Evolutionary conservation across 495 filamentous ascomycete species (phyloP), one percentile per base, ranked within the genome.

Genomic region (Penicillium bialowiezense): DNA sequence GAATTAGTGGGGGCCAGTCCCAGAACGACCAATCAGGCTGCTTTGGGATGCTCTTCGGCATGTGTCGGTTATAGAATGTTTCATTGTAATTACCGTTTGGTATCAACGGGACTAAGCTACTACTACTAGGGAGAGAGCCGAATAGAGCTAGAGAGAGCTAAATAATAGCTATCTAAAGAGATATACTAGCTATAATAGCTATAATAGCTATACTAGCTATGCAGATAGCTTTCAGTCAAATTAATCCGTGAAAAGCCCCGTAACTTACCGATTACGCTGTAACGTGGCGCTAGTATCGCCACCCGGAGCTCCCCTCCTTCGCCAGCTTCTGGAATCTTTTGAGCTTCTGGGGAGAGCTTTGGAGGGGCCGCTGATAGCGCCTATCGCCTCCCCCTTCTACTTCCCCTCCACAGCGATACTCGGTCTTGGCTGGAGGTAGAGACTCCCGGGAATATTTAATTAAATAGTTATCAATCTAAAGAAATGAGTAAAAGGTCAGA

Each of bases 291-390:
- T 49, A 51, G 37, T 29, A 26, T 64, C 26, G 58, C 58, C 60
- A 61, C 60, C 53, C 53, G 60, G 51, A 60, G 56, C 56, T 60
- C 54, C 51, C 57, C 60, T 63, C 60, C 60, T 60, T 50, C 45
- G 29, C 37, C 26, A 60, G 57, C 60, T 63, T 63, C 60, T 55
- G 51, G 56, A 63, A 63, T 57, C 37, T 52, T 34, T 17, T 15
- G 55, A 64, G 60, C 60, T 32, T n/a, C 29, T 64, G 52, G 49
- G 58, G 55, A 55, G 58, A 62, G 58, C 61, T 62, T 62, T 39
- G 50, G 60, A 64, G 60, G 61, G 55, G 58, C 61, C 61, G 58
- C 61, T 62, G 61, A 64, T 64, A 64, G 58, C 54, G 50, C 52
- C 50, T 60, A 60, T 60, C 50, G 47, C 24, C 34, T 44, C 46